A percentile compares a stretch with the other conserved stretches of the same genome.
Evolutionary conservation across 306 rosid genomes (phyloP).

Genomic region (Cajanus cajan): DNA sequence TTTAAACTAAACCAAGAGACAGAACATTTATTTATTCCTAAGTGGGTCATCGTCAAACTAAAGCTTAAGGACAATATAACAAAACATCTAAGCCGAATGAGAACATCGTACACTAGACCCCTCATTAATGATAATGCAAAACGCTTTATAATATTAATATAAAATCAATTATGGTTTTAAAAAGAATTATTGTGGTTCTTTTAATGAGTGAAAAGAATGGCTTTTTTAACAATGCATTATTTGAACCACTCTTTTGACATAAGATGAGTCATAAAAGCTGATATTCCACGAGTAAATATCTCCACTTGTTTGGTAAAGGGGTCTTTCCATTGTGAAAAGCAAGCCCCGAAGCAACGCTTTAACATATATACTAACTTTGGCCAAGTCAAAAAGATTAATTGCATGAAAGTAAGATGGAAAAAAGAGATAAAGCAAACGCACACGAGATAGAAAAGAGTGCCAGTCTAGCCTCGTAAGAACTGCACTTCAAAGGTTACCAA

Average conservation of each 20-base stretch:
- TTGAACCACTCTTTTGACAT: conserved; percentile 3
- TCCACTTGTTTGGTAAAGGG: conserved; percentile 22
- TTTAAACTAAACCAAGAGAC: not conserved
- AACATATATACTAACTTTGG: not conserved
- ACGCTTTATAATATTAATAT: not conserved
- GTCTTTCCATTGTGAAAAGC: conserved; percentile 27
- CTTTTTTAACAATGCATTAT: not conserved
- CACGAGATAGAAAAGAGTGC: not conserved
- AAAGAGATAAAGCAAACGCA: conserved; percentile 26
- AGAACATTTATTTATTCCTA: not conserved
- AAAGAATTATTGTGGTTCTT: conserved; percentile 8
- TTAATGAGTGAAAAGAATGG: conserved; percentile 8
- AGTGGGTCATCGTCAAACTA: not conserved
- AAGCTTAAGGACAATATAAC: not conserved
- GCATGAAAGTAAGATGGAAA: conserved; percentile 1
- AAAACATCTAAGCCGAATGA: not conserved
- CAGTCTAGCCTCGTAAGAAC: not conserved
- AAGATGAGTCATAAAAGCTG: conserved; percentile 30
- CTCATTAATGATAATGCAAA: not conserved
- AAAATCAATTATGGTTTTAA: conserved; percentile 17
- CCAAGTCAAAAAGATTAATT: conserved; percentile 27
- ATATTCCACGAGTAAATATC: conserved; percentile 26
- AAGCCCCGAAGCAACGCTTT: conserved; percentile 33
- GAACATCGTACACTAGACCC: not conserved
- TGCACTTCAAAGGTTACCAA: conserved; percentile 19